Conservation (phyloP, 305 asterid species). For the Coffea humblotiana region DNA sequence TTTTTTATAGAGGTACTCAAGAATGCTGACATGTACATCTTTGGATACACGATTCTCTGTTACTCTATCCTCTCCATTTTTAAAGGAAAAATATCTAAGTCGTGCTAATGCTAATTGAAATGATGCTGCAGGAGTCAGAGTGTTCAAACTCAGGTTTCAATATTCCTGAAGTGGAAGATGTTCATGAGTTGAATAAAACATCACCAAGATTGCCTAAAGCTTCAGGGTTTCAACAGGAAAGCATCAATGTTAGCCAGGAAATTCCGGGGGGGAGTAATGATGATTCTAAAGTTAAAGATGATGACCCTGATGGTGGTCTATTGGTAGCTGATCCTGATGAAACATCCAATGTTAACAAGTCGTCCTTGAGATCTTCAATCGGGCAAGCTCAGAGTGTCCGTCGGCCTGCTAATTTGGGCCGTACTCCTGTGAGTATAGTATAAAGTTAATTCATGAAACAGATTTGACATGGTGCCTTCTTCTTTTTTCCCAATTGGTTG, state of each 20-base stretch:
- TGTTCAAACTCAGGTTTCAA: constrained; percentile 42
- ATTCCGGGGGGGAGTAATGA: constrained; percentile 32
- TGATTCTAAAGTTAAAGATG: constrained; percentile 30
- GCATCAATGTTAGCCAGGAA: constrained; percentile 25
- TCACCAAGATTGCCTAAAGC: constrained; percentile 38
- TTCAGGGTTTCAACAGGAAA: constrained; percentile 34
- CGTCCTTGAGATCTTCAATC: constrained; percentile 40
- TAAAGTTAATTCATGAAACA: background rate
- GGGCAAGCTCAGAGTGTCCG: constrained; percentile 45
- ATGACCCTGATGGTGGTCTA: constrained; percentile 32
- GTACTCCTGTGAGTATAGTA: constrained; percentile 65
- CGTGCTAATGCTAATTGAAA: constrained; percentile 1
- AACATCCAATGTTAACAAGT: constrained; percentile 33
- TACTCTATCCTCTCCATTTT: background rate
- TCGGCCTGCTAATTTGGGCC: constrained; percentile 65
- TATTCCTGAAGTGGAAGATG: constrained; percentile 42
- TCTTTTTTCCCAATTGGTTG: constrained; percentile 1
- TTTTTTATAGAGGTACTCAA: background rate
- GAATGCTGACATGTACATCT: background rate
- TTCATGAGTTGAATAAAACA: constrained; percentile 34
- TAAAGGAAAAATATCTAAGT: background rate
- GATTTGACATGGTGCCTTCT: constrained; percentile 6
- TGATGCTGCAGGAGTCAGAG: constrained; percentile 58
- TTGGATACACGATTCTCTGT: background rate
- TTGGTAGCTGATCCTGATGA: constrained; percentile 41